Evolutionary conservation across 139 green algal genomes (phyloP), one percentile per base, ranked within the genome.

Genomic region (Marvania coccoides): DNA sequence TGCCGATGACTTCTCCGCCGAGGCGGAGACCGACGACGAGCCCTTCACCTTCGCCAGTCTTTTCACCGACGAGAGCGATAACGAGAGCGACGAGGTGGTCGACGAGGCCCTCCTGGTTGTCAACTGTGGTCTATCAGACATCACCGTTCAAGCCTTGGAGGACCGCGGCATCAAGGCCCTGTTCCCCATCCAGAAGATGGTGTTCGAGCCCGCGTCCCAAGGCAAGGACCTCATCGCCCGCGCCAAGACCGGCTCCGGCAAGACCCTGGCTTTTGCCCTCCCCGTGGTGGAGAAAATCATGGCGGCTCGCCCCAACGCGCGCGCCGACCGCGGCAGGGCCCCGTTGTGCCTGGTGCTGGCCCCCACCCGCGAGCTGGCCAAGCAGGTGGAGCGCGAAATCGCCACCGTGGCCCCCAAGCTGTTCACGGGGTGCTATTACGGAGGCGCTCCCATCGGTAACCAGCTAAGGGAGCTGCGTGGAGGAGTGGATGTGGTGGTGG

Each of bases 211-310:
- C 28, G 81, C 83, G 39, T 76, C 87, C 72, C 78, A 74, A 33
- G 94, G 95, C 2, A 59, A 67, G 1, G 95, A 99, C 71, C 53
- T 99, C 8, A 95, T 98, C 51, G 91, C 81, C 2, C 81, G 95
- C 33, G 95, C 95, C 31, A 86, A 89, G 54, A 99, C 95, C 33
- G 95, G 95, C 33, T 93, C 82, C 10, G 94, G 95, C 56, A 99
- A 99, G 81, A 99, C 95, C 2, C 83, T 99, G 3, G 95, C 92
- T 3, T 99, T 99, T 82, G 85, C 95, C 7, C 80, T 99, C 47
- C 95, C 95, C 1, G 84, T 99, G 23, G 81, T 98, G 13, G 92
- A 99, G 79, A 84, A 75, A 37, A 71, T 97, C 19, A 58, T 96
- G 15, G 72, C 84, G 65, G 82, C 83, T 0, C 30, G 12, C n/a